phyloP scores from a whole-genome alignment of 306 rosid genomes.

The Medicago ruthenica region DNA sequence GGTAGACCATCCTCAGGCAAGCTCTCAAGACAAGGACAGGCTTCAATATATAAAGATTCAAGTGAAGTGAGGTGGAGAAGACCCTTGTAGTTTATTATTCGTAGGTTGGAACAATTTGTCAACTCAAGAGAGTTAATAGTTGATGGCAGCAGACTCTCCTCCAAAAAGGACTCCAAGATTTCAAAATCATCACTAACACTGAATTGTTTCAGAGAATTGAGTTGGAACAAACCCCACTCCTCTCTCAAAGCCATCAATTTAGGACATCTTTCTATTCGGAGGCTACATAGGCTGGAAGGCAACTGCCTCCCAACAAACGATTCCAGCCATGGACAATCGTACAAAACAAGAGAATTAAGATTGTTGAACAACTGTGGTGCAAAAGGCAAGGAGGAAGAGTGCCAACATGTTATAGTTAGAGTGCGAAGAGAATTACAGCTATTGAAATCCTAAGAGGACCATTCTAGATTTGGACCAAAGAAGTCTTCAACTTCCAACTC shows the following conservation, averaged over 20 bases:
- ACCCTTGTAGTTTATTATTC: slow-evolving; percentile 22
- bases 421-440: too few relatives aligned
- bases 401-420: background rate
- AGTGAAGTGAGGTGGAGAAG: slow-evolving; percentile 44
- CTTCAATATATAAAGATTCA: accelerated
- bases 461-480: background rate
- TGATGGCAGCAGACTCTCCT: slow-evolving; percentile 36
- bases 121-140: background rate
- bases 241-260: background rate
- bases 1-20: slow-evolving; percentile 37
- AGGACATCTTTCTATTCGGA: background rate
- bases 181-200: background rate
- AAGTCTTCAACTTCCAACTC: background rate
- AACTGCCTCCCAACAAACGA: background rate
- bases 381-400: background rate
- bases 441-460: background rate
- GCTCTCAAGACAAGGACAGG: slow-evolving; percentile 23
- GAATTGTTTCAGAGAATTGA: background rate
- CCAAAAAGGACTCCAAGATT: slow-evolving; percentile 22
- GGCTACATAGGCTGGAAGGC: background rate
- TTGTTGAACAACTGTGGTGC: background rate
- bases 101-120: background rate
- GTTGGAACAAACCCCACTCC: slow-evolving; percentile 17
- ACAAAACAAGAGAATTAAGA: background rate
- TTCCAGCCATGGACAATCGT: background rate